Percentiles rank a stretch among this genome's conserved stretches.
Evolutionary conservation across 2,329 filamentous ascomycete genomes (phyloP).

Genomic region (Shiraia bambusicola): DNA sequence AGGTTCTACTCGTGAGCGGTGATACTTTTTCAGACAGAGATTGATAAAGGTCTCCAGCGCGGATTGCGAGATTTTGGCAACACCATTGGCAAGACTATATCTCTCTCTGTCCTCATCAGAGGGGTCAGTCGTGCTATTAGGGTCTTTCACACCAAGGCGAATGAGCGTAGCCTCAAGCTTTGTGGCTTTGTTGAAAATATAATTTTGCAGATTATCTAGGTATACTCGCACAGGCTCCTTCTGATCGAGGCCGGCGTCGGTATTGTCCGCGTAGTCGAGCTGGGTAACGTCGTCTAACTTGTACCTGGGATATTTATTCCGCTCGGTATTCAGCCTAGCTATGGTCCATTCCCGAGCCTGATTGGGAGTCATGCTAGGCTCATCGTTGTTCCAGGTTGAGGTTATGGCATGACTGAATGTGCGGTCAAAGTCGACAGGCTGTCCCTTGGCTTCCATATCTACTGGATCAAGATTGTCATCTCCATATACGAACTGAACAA

Average conservation of each 20-base stretch:
- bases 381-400: slow-evolving; percentile 76
- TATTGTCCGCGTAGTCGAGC: slow-evolving; percentile 70
- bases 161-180: slow-evolving; percentile 56
- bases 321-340: slow-evolving; percentile 67
- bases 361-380: slow-evolving; percentile 69
- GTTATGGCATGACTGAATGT: slow-evolving; percentile 81
- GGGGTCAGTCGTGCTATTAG: slow-evolving; percentile 11
- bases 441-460: slow-evolving; percentile 94
- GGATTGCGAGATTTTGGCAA: slow-evolving; percentile 77
- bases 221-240: slow-evolving; percentile 79
- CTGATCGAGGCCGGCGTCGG: slow-evolving; percentile 58
- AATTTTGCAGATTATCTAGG: slow-evolving; percentile 73
- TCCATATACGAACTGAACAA: slow-evolving; percentile 97
- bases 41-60: slow-evolving; percentile 76
- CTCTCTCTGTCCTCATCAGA: slow-evolving; percentile 39
- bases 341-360: slow-evolving; percentile 72
- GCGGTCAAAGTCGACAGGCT: slow-evolving; percentile 87
- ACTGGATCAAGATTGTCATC: slow-evolving; percentile 94
- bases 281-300: slow-evolving; percentile 40
- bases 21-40: slow-evolving; percentile 85
- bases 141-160: slow-evolving; percentile 27
- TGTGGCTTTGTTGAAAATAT: slow-evolving; percentile 64
- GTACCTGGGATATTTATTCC: slow-evolving; percentile 53
- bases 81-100: slow-evolving; percentile 58
- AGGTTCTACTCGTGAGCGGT: slow-evolving; percentile 86